phyloP scores from a whole-genome alignment of 2,329 filamentous ascomycete species.

The Sclerotinia sclerotiorum region DNA sequence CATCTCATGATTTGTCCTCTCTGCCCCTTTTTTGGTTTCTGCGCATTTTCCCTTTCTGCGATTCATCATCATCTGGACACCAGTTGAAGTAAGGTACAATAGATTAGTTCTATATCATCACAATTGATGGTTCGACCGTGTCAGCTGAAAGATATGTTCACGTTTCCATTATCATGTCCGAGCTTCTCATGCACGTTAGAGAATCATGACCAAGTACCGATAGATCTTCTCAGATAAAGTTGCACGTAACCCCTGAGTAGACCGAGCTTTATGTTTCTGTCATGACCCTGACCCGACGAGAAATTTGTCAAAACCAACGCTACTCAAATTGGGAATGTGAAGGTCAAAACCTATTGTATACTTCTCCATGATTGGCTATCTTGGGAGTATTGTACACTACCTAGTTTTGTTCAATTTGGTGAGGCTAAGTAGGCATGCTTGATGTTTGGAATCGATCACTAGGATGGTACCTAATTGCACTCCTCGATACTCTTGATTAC shows the following conservation, averaged over 20 bases:
- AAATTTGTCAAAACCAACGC: constrained; percentile 2
- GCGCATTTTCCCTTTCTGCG: not conserved
- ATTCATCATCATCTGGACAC: not conserved
- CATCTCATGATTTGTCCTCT: not conserved
- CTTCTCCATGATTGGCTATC: not conserved
- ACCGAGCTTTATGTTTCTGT: not conserved
- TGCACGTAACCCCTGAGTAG: not conserved
- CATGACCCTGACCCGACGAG: constrained; percentile 6
- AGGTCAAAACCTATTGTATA: not conserved
- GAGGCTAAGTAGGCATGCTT: too few relatives aligned
- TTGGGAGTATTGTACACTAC: not conserved
- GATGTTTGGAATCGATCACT: constrained; percentile 44
- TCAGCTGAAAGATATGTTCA: not conserved
- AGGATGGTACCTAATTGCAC: constrained; percentile 44
- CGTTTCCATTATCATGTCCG: not conserved
- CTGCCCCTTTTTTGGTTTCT: not conserved
- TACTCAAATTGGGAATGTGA: not conserved
- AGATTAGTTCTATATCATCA: too few relatives aligned
- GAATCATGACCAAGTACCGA: not conserved
- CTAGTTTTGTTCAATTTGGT: too few relatives aligned
- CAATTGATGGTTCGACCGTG: not conserved
- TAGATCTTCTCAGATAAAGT: not conserved
- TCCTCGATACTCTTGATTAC: constrained; percentile 43
- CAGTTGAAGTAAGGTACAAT: not conserved
- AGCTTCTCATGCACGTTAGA: not conserved